A percentile compares a stretch with the other conserved stretches of the same genome.
phyloP scores from a whole-genome alignment of 768 basidiomycete species.

The Trametes cubensis region DNA sequence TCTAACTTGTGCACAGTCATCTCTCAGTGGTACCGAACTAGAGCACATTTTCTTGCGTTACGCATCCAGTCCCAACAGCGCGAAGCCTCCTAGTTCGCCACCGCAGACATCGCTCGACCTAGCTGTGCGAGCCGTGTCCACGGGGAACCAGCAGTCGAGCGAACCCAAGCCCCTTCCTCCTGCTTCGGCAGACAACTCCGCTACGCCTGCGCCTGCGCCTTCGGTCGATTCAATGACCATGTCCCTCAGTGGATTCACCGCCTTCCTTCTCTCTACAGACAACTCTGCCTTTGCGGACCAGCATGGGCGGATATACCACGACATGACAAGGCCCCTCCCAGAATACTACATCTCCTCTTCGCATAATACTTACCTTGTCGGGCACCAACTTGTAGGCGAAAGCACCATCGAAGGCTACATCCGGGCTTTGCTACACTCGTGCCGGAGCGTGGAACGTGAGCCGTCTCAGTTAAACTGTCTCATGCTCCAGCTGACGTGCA shows the following conservation, averaged over 20 bases:
- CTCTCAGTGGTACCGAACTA: conserved; percentile 34
- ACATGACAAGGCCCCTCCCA: conserved; percentile 86
- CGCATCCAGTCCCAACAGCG: conserved; percentile 24
- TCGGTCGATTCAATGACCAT: conserved; percentile 37
- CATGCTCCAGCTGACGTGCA: background rate
- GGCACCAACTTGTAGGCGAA: conserved; percentile 83
- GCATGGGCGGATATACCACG: conserved; percentile 61
- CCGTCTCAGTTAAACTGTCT: conserved; percentile 22
- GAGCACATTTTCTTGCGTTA: conserved; percentile 44
- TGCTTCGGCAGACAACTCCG: background rate
- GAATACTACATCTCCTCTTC: conserved; percentile 91
- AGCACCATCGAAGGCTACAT: conserved; percentile 94
- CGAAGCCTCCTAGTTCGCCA: conserved; percentile 24
- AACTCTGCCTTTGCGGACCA: conserved; percentile 65
- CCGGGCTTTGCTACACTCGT: conserved; percentile 83
- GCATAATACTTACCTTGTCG: conserved; percentile 91
- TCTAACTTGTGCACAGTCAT: conserved; percentile 37
- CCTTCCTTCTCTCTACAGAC: conserved; percentile 80
- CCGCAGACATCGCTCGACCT: conserved; percentile 35
- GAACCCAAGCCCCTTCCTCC: background rate
- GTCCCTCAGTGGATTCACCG: conserved; percentile 66
- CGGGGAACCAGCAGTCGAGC: background rate
- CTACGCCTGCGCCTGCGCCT: background rate
- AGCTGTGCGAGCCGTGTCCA: conserved; percentile 27
- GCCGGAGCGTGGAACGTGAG: conserved; percentile 92